Evolutionary conservation across 306 rosid species (phyloP).

Genomic region (Aeschynomene evenia): DNA sequence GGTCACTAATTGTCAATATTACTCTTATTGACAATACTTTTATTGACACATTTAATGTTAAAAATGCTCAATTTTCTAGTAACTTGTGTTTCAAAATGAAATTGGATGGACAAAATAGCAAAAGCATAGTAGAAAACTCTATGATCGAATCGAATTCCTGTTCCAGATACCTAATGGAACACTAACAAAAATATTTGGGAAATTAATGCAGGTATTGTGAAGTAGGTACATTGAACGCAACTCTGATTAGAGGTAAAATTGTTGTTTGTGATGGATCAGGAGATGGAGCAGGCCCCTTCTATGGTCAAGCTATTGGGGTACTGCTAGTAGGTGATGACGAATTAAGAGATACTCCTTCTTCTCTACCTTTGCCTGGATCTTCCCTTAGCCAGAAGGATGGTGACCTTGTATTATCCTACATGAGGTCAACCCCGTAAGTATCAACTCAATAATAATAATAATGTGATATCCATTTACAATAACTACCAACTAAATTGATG

Average conservation of each 20-base stretch:
- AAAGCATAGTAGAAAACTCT: not conserved
- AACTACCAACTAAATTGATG: not conserved
- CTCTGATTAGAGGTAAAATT: conserved; percentile 38
- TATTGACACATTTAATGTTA: too few relatives aligned
- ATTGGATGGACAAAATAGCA: not conserved
- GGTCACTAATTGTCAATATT: too few relatives aligned
- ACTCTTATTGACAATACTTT: too few relatives aligned
- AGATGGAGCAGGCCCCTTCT: not conserved
- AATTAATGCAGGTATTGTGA: conserved; percentile 18
- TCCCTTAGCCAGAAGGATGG: not conserved
- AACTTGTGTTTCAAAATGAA: not conserved
- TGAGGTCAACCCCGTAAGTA: conserved; percentile 31
- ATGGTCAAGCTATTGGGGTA: conserved; percentile 26
- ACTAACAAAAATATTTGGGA: too few relatives aligned
- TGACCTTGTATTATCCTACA: not conserved
- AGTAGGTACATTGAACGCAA: not conserved
- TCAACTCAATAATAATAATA: too few relatives aligned
- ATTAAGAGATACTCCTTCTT: accelerated
- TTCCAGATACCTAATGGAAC: too few relatives aligned
- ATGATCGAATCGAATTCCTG: too few relatives aligned
- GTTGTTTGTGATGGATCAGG: conserved; percentile 23
- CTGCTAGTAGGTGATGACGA: conserved; percentile 1
- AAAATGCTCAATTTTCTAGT: too few relatives aligned
- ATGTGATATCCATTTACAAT: not conserved
- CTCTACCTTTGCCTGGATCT: conserved; percentile 34